Base-by-base conservation (phyloP, 2,329 filamentous ascomycete genomes). In the Talaromyces sp. region DNA sequence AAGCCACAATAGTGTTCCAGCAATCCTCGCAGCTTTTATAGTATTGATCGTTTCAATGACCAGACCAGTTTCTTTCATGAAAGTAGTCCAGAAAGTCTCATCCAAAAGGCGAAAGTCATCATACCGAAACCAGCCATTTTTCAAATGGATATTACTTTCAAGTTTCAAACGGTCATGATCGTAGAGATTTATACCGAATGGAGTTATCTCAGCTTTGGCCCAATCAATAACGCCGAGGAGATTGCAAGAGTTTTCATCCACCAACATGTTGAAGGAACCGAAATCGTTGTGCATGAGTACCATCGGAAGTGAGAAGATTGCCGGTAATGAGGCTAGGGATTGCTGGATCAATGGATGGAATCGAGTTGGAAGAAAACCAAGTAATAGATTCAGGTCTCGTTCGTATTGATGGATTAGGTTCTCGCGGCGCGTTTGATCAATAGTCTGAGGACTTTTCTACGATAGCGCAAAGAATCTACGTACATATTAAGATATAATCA, bases 161-260 rank as follows among this genome's bases (percentile, higher is more conserved):
- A n/a, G n/a, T n/a, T n/a, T n/a, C 16, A 77, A 51, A 36, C 29
- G 33, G 48, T 75, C 57, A 1, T 75, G 52, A 11, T 68, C 70
- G 50, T 75, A 58, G 1, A 77, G 61, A 44, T 76, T 76, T 0
- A 69, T 29, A 3, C 75, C 74, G 55, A 78, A 78, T 7, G 74
- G 72, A n/a, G 65, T 47, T 22, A 77, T 65, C 43, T 69, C 64
- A 3, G 74, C 70, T 58, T 77, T 71, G 1, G 74, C 70, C 74
- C 71, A 79, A 63, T 77, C 73, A 49, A 78, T 64, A 7, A 77
- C 72, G 2, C 75, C 74, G 29, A 63, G 62, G 3, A 78, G 53
- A 58, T 71, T 68, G 60, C 66, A 75, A 29, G 71, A 60, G 4
- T 8, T 55, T 39, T 71, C 62, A 36, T 77, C 65, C 4, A 78